Percentiles rank a stretch among this genome's conserved stretches.
phyloP scores from a whole-genome alignment of 768 basidiomycete genomes.

The Tylopilus sp. region DNA sequence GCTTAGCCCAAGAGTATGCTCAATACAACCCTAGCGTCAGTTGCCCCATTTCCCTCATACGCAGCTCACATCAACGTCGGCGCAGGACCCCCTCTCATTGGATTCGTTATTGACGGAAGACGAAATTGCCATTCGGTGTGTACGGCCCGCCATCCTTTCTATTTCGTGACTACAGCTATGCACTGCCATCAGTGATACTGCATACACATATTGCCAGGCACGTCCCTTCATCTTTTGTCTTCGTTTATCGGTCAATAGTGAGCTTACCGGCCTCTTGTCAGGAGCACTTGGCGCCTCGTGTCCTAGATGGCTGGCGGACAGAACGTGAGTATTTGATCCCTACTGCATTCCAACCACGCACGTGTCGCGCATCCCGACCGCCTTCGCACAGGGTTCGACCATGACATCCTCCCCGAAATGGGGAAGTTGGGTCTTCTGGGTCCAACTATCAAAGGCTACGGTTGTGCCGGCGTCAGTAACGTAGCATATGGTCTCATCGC shows the following conservation, averaged over 20 bases:
- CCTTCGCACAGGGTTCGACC: slow-evolving; percentile 62
- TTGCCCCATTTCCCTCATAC: neutral
- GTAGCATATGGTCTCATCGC: slow-evolving; percentile 95
- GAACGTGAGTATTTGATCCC: slow-evolving; percentile 53
- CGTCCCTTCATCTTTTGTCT: slow-evolving; percentile 20
- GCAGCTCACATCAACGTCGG: slow-evolving; percentile 2
- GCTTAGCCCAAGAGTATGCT: slow-evolving; percentile 16
- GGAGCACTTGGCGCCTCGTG: slow-evolving; percentile 83
- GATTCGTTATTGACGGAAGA: slow-evolving; percentile 85
- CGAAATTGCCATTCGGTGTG: slow-evolving; percentile 81
- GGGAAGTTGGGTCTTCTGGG: slow-evolving; percentile 88
- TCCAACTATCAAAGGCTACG: slow-evolving; percentile 89
- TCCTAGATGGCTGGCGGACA: slow-evolving; percentile 84
- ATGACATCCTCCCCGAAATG: slow-evolving; percentile 81
- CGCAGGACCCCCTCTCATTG: slow-evolving; percentile 78
- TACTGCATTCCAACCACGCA: neutral
- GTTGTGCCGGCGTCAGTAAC: slow-evolving; percentile 87
- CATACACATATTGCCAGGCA: slow-evolving; percentile 77
- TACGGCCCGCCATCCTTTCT: slow-evolving; percentile 9
- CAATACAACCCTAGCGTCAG: slow-evolving; percentile 24
- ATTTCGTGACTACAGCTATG: neutral
- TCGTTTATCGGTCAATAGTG: slow-evolving; percentile 1
- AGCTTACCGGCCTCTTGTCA: slow-evolving; percentile 33
- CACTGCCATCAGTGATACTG: slow-evolving; percentile 60
- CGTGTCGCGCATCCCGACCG: neutral